A percentile compares a stretch with the other conserved stretches of the same genome.
phyloP scores from a whole-genome alignment of 2,329 filamentous ascomycete genomes.

The Xylogone sp. region DNA sequence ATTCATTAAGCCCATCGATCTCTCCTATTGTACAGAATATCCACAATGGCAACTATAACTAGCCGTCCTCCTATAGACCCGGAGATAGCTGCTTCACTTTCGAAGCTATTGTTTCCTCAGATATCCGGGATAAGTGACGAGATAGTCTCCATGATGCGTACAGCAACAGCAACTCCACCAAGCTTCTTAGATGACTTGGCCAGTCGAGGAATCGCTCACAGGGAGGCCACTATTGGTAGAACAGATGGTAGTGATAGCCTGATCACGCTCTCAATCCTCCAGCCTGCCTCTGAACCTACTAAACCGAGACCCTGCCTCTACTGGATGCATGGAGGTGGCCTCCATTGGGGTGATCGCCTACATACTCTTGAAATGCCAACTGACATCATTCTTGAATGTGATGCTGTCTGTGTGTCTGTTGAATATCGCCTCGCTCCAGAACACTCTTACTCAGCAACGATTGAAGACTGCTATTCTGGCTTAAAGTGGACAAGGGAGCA shows the following conservation, averaged over 20 bases:
- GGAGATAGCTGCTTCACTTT: neutral
- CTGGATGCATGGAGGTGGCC: conserved; percentile 1
- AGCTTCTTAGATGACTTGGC: neutral
- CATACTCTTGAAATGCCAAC: conserved; percentile 2
- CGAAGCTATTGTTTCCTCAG: neutral
- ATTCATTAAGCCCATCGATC: too few relatives aligned
- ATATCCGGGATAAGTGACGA: neutral
- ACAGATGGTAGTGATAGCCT: neutral
- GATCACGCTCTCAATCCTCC: neutral
- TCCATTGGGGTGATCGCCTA: conserved; percentile 3
- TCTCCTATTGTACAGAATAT: neutral
- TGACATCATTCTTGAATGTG: neutral
- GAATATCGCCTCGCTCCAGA: conserved; percentile 5
- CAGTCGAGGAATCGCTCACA: neutral
- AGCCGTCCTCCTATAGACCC: conserved; percentile 1
- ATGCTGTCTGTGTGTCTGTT: conserved; percentile 2
- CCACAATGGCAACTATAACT: neutral
- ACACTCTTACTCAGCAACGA: neutral
- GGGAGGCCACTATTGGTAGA: neutral
- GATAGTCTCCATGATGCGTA: neutral
- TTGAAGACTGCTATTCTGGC: neutral
- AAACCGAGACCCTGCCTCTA: neutral
- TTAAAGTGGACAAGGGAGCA: conserved; percentile 1
- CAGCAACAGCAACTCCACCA: conserved; percentile 4
- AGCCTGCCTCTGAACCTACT: neutral